Evolutionary conservation across 345 rosid species (phyloP), one percentile per base, ranked within the genome.

Genomic region (Lepidium africanum): DNA sequence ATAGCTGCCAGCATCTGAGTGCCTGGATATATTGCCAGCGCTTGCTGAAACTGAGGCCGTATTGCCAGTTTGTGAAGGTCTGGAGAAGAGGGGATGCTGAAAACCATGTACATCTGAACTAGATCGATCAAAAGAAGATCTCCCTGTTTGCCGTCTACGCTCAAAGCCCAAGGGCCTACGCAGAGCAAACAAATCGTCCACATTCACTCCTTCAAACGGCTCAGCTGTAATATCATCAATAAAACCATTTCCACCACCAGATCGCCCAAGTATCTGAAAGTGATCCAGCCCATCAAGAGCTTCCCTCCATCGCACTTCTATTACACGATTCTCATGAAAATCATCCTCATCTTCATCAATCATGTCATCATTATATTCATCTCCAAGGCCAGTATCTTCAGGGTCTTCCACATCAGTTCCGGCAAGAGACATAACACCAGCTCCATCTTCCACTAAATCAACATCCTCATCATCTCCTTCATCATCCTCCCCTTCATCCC

Each of bases 301-400:
- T 78, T 85, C 98, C 81, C 97, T 86, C 98, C 94, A 90, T 79
- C 95, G 81, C 48, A 87, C 96, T 81, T 90, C 97, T 79, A 93
- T 87, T 16, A 90, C 94, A 19, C 86, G 92, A 61, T 82, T 85
- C 81, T 85, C 97, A 71, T 88, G 92, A 75, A 90, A 90, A 77
- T 90, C 98, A 65, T 88, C 98, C 64, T 90, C 96, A 42, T 89
- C 98, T 77, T 93, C 98, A 71, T 93, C 98, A 65, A 88, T 78
- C 96, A 93, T 87, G 51, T 93, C 94, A 88, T 88, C 96, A 73
- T 86, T 87, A 76, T 78, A 92, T 65, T 88, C 97, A 85, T 87
- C 98, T 67, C 88, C 94, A 80, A 87, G 79, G 52, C 90, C 97
- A 69, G 87, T 64, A 79, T 92, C 98, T 78, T 92, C 97, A 61